Conservation (phyloP, 495 filamentous ascomycete species). For the Penicillium steckii region DNA sequence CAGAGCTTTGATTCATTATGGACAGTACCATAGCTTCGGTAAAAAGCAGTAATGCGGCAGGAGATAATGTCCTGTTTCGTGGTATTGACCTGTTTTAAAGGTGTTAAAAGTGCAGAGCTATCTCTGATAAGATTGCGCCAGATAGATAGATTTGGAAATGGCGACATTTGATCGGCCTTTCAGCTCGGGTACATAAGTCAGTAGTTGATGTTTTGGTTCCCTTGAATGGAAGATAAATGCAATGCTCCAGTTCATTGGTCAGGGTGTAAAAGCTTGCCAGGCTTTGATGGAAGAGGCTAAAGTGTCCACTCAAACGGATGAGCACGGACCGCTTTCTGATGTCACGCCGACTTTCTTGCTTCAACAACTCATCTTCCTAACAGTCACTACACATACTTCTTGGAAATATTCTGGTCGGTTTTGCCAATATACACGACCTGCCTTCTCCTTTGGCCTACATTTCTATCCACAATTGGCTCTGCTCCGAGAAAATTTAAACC, state of each 20-base stretch:
- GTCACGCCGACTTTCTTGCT: not conserved
- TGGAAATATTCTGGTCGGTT: too few relatives aligned
- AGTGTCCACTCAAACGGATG: not conserved
- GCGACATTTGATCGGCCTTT: not conserved
- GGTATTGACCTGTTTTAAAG: not conserved
- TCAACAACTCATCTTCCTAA: not conserved
- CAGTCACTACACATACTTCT: not conserved
- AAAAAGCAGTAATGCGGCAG: not conserved
- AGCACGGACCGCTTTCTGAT: not conserved
- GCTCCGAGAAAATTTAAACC: too few relatives aligned
- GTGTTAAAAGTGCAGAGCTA: not conserved
- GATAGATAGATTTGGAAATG: not conserved
- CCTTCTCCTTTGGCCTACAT: too few relatives aligned
- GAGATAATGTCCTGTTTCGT: not conserved
- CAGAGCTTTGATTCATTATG: not conserved
- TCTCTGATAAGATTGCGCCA: not conserved
- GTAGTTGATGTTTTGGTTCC: too few relatives aligned
- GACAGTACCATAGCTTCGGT: constrained; percentile 4
- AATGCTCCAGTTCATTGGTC: too few relatives aligned
- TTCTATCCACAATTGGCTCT: too few relatives aligned
- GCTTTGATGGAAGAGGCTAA: not conserved
- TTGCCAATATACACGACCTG: too few relatives aligned
- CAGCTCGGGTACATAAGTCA: not conserved
- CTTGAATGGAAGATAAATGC: too few relatives aligned
- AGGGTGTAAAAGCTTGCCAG: too few relatives aligned